Conservation (phyloP, 2,329 filamentous ascomycete species). For the Cladophialophora psammophila region DNA sequence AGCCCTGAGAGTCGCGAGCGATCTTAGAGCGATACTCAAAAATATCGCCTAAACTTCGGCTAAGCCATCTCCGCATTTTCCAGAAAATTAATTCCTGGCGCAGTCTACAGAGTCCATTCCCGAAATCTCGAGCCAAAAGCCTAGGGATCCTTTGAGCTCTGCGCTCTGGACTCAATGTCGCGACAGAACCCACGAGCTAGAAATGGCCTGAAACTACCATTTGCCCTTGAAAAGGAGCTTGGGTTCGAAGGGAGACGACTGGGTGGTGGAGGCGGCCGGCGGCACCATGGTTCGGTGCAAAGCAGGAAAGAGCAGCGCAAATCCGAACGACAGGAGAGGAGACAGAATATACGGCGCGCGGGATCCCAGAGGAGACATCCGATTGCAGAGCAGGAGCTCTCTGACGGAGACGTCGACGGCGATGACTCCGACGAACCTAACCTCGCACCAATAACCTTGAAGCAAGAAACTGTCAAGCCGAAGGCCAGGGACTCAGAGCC, state of each 20-base stretch:
- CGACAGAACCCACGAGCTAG: constrained; percentile 10
- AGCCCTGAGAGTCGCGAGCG: background rate
- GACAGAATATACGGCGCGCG: constrained; percentile 44
- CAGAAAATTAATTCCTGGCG: constrained; percentile 13
- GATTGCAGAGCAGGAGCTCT: constrained; percentile 40
- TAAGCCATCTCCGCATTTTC: constrained; percentile 18
- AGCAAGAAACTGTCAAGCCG: constrained; percentile 19
- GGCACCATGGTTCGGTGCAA: constrained; percentile 34
- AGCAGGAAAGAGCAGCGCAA: constrained; percentile 72
- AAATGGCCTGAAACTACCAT: constrained; percentile 36
- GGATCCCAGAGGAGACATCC: constrained; percentile 34
- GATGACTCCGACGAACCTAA: constrained; percentile 41
- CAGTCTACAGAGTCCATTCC: background rate
- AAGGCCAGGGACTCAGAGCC: constrained; percentile 40
- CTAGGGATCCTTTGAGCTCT: background rate
- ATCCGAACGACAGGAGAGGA: constrained; percentile 69
- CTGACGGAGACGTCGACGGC: constrained; percentile 44
- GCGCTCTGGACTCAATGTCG: constrained; percentile 23
- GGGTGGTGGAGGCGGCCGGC: constrained; percentile 39
- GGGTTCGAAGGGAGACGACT: constrained; percentile 42
- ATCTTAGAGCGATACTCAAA: background rate
- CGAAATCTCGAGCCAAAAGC: background rate
- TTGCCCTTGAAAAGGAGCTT: constrained; percentile 37
- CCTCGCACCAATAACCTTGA: background rate
- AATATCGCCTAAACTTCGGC: background rate